phyloP scores from a whole-genome alignment of 2,329 filamentous ascomycete species.

The Penicillium sp. region DNA sequence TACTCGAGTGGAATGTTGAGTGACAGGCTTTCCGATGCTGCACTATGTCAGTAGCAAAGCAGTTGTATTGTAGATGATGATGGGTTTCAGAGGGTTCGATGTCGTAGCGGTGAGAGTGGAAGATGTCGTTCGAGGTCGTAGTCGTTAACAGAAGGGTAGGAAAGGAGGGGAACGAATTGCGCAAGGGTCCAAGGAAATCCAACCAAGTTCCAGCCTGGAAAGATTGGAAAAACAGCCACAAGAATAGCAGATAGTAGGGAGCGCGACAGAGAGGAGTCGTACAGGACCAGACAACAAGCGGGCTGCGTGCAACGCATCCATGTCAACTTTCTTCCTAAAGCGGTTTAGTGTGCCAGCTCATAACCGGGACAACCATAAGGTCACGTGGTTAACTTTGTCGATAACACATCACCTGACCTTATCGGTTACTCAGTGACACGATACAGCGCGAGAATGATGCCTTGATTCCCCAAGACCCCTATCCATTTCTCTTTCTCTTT shows the following conservation, averaged over 20 bases:
- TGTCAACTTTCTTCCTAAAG: constrained; percentile 42
- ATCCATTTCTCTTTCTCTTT: not conserved
- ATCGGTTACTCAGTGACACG: constrained; percentile 14
- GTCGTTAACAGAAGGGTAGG: not conserved
- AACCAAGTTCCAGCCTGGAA: not conserved
- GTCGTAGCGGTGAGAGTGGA: constrained; percentile 3
- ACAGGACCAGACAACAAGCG: constrained; percentile 24
- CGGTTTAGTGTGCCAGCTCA: constrained; percentile 41
- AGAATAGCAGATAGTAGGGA: constrained; percentile 9
- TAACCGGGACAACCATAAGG: constrained; percentile 38
- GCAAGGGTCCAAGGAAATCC: not conserved
- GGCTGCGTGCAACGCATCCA: constrained; percentile 23
- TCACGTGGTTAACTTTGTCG: constrained; percentile 11
- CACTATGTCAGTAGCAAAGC: not conserved
- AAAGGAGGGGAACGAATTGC: not conserved
- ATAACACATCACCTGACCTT: constrained; percentile 24
- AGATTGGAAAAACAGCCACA: constrained; percentile 13
- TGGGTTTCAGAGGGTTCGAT: not conserved
- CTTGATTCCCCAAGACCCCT: not conserved
- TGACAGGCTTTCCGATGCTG: not conserved
- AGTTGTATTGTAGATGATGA: not conserved
- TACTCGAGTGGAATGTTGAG: constrained; percentile 12
- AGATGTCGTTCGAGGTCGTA: not conserved
- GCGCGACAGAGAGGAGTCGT: constrained; percentile 9
- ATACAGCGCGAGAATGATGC: not conserved